Percentiles rank a stretch among this genome's conserved stretches.
Evolutionary conservation across 2,329 filamentous ascomycete species (phyloP).

Genomic region (Verticillium longisporum): DNA sequence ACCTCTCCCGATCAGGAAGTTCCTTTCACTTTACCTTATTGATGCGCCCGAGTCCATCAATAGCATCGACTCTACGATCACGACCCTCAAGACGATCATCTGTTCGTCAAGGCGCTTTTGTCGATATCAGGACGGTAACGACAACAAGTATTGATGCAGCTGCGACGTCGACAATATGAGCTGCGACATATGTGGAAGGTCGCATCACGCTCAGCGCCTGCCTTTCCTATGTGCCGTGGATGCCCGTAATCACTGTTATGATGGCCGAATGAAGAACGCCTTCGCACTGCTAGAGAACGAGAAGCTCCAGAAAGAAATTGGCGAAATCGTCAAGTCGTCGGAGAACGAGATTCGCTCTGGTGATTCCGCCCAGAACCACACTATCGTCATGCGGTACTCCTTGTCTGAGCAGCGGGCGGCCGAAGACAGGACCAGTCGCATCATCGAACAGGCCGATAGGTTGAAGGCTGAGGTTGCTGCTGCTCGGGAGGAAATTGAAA

Average conservation of each 20-base stretch:
- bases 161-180: conserved; percentile 42
- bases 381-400: background rate
- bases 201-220: conserved; percentile 45
- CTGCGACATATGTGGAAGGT: conserved; percentile 60
- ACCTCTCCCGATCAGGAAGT: background rate
- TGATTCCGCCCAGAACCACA: background rate
- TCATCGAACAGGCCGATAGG: conserved; percentile 57
- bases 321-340: conserved; percentile 22
- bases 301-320: conserved; percentile 41
- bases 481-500: conserved; percentile 52
- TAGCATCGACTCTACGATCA: background rate
- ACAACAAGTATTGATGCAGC: background rate
- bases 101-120: background rate
- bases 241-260: conserved; percentile 62
- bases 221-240: conserved; percentile 66
- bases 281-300: conserved; percentile 58
- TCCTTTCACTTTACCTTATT: background rate
- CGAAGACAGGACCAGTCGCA: conserved; percentile 52
- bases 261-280: conserved; percentile 53
- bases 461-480: conserved; percentile 55
- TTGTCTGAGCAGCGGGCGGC: conserved; percentile 44
- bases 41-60: background rate
- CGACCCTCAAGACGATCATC: background rate
- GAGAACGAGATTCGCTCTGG: background rate
- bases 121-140: background rate